phyloP scores from a whole-genome alignment of 257 asterid genomes.

The Solanum tarapatanum region DNA sequence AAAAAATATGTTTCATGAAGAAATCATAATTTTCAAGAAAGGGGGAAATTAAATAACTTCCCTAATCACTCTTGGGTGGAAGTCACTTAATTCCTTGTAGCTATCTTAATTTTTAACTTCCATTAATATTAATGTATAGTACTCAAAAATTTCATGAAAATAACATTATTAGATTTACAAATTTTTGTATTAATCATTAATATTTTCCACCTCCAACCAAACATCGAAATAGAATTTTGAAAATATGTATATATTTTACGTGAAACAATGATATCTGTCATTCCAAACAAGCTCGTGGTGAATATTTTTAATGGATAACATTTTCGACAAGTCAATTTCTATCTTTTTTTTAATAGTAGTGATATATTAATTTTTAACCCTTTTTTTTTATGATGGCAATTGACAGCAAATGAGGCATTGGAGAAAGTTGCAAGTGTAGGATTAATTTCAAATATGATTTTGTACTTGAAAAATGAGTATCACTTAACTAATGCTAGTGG shows the following conservation, averaged over 20 bases:
- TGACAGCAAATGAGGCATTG: constrained; percentile 61
- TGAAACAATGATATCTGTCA: not conserved
- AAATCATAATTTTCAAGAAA: not conserved
- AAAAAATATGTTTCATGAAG: not conserved
- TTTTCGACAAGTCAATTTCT: not conserved
- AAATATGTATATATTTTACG: not conserved
- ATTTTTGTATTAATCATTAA: too few relatives aligned
- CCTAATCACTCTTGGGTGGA: too few relatives aligned
- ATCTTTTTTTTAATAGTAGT: not conserved
- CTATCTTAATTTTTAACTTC: too few relatives aligned
- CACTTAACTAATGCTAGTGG: constrained; percentile 38
- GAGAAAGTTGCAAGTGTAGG: constrained; percentile 69
- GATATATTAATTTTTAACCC: not conserved
- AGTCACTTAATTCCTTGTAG: too few relatives aligned
- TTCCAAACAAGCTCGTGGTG: not conserved
- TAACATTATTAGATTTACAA: too few relatives aligned
- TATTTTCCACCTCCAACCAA: not conserved
- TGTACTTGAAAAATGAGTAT: constrained; percentile 37
- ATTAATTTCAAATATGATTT: constrained; percentile 46
- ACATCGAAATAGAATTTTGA: not conserved
- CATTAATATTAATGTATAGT: too few relatives aligned
- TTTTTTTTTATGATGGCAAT: not conserved
- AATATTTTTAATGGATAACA: not conserved
- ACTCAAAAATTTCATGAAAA: too few relatives aligned
- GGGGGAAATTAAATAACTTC: too few relatives aligned